Evolutionary conservation across 768 basidiomycete species (phyloP), one percentile per base, ranked within the genome.

Genomic region (Lentinus brumalis): DNA sequence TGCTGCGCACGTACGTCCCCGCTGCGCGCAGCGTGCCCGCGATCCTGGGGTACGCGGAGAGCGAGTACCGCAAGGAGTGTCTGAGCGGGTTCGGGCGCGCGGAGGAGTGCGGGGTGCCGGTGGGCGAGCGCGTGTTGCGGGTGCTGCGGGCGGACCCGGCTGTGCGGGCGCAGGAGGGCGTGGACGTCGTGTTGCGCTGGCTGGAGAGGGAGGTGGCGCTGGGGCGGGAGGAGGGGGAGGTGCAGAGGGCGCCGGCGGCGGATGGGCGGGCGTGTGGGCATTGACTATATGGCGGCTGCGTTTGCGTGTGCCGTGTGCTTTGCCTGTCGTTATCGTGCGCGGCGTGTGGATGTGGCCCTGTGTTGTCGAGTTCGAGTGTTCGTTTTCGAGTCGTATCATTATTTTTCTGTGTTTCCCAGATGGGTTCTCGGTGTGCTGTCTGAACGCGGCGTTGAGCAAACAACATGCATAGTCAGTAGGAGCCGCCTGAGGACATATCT

Each of bases 81-180:
- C 74, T 94, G 40, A 76, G 83, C 44, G 91, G 92, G 21, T 93
- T 92, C 70, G 85, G 87, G 14, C 78, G 89, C 56, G 91, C 91
- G 41, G 91, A 92, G 63, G 88, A 91, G 66, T 89, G 85, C 64
- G 85, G 85, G 46, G 74, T 74, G 21, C 74, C 81, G 5, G 83
- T 91, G 50, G 86, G 81, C 3, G 79, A 81, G 67, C 81, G 81
- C 26, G 77, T 90, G 42, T 73, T 86, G 38, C 80, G 86, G 35
- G 76, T 77, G 26, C 73, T 91, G 39, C 75, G 73, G 21, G 63
- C 61, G 26, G 58, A 66, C 52, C 39, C 46, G 16, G 60, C 44
- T 5, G 52, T 53, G 26, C 41, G 45, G 15, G 59, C 53, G 35
- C 35, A 51, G n/a, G 60, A 53, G 50, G 51, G 55, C 45, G 31